These are phyloP conservation scores for Spencermartinsiella ligniputridi DNA, from an alignment of 1,139 yeast genomes.

Conservation along the genomic window DNA sequence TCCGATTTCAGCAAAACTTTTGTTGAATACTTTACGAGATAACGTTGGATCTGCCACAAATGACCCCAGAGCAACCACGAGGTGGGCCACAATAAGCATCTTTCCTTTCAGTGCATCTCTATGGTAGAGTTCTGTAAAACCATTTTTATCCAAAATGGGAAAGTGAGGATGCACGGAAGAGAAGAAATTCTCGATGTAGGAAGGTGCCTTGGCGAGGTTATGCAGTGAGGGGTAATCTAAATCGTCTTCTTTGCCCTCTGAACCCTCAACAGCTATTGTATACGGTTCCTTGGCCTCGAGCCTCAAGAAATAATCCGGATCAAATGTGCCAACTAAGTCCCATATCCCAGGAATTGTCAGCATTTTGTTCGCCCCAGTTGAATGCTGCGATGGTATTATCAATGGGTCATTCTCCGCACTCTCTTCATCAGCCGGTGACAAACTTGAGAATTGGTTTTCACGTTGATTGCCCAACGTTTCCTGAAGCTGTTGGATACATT, in stretches of 20 bases:
- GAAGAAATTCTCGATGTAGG: constrained; percentile 7
- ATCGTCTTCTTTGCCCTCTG: neutral
- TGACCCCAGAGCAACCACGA: constrained; percentile 7
- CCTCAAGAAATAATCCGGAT: constrained; percentile 17
- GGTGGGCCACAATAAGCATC: neutral
- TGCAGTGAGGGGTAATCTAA: constrained; percentile 5
- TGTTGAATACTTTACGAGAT: constrained; percentile 4
- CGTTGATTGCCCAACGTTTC: neutral
- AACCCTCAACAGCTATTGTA: neutral
- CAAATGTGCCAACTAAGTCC: constrained; percentile 18
- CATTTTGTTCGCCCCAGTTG: constrained; percentile 16
- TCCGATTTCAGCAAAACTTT: constrained; percentile 7
- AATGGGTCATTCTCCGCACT: constrained; percentile 3
- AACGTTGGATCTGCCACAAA: constrained; percentile 7
- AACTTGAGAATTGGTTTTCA: neutral
- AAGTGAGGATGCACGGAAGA: constrained; percentile 12
- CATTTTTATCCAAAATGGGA: constrained; percentile 9
- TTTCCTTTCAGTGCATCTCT: neutral
- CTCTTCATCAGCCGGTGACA: neutral
- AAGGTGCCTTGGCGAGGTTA: constrained; percentile 6
- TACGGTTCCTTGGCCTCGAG: constrained; percentile 5
- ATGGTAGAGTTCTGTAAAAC: constrained; percentile 6
- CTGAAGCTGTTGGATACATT: constrained; percentile 1
- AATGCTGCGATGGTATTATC: constrained; percentile 17
- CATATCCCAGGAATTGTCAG: constrained; percentile 14